phyloP scores from a whole-genome alignment of 768 basidiomycete genomes.

The Austroboletus festivus region DNA sequence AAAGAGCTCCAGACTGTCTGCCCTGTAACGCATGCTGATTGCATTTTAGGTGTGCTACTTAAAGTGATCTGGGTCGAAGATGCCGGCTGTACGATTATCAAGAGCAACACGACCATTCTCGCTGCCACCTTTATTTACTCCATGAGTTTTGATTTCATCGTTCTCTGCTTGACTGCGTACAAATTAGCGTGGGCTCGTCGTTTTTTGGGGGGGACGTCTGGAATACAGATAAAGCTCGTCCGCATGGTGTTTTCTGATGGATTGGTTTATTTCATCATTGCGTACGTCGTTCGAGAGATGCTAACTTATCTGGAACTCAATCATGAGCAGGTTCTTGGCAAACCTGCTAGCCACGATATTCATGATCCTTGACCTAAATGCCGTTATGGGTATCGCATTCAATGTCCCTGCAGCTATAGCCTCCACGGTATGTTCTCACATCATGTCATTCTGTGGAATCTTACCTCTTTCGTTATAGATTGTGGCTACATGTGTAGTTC shows the following conservation, averaged over 20 bases:
- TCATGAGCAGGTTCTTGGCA: slow-evolving; percentile 41
- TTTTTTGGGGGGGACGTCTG: slow-evolving; percentile 15
- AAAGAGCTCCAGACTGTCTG: background rate
- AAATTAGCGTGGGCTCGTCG: slow-evolving; percentile 43
- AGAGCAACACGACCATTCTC: slow-evolving; percentile 60
- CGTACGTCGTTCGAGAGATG: slow-evolving; percentile 42
- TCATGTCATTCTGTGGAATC: background rate
- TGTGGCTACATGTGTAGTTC: slow-evolving; percentile 57
- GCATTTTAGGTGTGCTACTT: slow-evolving; percentile 50
- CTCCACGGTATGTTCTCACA: slow-evolving; percentile 44
- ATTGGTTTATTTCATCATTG: slow-evolving; percentile 71
- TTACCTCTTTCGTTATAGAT: slow-evolving; percentile 35
- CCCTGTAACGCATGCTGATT: background rate
- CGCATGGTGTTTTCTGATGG: slow-evolving; percentile 70
- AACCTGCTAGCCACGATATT: slow-evolving; percentile 49
- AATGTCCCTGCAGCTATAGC: slow-evolving; percentile 61
- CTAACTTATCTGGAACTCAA: slow-evolving; percentile 23
- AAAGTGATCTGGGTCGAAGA: slow-evolving; percentile 52
- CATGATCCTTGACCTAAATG: slow-evolving; percentile 63
- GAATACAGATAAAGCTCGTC: slow-evolving; percentile 45
- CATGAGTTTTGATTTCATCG: slow-evolving; percentile 68
- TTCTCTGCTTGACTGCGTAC: slow-evolving; percentile 56
- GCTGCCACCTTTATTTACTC: slow-evolving; percentile 74
- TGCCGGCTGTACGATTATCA: slow-evolving; percentile 50
- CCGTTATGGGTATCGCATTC: slow-evolving; percentile 68